Base-by-base conservation (phyloP, 768 basidiomycete genomes). In the Russula abietina region DNA sequence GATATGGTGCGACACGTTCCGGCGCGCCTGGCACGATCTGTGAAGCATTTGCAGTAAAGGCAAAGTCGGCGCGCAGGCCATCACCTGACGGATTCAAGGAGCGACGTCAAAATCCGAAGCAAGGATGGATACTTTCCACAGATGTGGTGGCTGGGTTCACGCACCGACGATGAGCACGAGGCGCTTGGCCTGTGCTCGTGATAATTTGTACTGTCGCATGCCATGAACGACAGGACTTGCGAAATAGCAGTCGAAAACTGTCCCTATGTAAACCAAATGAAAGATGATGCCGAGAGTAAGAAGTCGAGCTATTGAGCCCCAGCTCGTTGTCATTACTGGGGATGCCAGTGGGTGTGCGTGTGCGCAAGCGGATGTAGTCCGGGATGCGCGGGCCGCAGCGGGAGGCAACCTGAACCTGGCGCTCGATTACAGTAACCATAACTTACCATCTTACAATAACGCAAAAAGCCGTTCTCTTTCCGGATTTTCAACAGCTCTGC, bases 221-320 rank as follows among this genome's bases (percentile, higher is more conserved):
- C 88, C 89, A 76, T 85, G 80, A 26, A 90, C 88, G 9, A 91
- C 88, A 0, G 90, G 88, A 67, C 85, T 89, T 28, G 83, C 89
- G 71, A 94, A 94, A 72, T 93, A 94, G 73, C 91, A 92, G 74
- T 93, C 89, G 74, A 94, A 94, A 38, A 79, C 83, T 3, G 87
- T 84, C 39, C 79, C 81, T 57, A 88, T 87, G 73, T 84, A 90
- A 6, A 85, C 77, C 57, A 89, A 71, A 70, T 93, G 91, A 69
- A 92, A 91, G 43, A 86, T 69, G 41, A 93, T 78, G 36, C 88
- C 88, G 46, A 89, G 72, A n/a, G 81, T 62, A 17, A 92, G 79
- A 17, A 89, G 75, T 60, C 75, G 68, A 49, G 58, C 55, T 53
- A 66, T 55, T 19, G 60, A 60, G 60, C 58, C 54, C 59, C 33